These are phyloP conservation scores for Penicillium aurantiogriseum DNA, from an alignment of 2,329 filamentous ascomycete species.

Conservation along the genomic window DNA sequence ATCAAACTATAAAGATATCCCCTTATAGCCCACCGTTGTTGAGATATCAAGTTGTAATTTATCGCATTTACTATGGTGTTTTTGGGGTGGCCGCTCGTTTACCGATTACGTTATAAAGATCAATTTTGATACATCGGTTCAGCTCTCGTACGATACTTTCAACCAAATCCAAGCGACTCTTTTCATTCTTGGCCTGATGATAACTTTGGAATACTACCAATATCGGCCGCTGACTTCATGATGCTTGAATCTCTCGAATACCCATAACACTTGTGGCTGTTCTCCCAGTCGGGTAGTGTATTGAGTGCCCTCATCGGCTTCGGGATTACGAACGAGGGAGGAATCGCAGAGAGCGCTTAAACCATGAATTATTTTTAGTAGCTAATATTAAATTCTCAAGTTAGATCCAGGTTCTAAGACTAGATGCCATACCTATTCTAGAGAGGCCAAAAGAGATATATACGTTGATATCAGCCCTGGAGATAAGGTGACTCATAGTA, in stretches of 20 bases:
- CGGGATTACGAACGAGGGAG: not conserved
- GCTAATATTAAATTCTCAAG: not conserved
- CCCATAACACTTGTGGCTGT: not conserved
- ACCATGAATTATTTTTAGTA: not conserved
- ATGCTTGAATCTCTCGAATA: not conserved
- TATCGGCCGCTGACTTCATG: not conserved
- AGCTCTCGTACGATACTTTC: not conserved
- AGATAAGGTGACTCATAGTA: constrained; percentile 1
- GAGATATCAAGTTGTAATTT: too few species aligned
- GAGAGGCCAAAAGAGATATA: too few species aligned
- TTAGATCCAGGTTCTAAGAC: not conserved
- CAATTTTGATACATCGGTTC: not conserved
- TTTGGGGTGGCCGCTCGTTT: too few species aligned
- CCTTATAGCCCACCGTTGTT: too few species aligned
- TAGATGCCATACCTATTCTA: too few species aligned
- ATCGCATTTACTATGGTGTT: too few species aligned
- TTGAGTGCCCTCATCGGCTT: not conserved
- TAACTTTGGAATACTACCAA: not conserved
- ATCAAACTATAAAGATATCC: too few species aligned
- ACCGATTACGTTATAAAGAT: too few species aligned
- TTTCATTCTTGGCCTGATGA: not conserved
- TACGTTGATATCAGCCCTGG: not conserved
- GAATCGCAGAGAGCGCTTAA: not conserved
- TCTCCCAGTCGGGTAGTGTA: not conserved
- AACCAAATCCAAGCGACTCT: not conserved